phyloP scores from a whole-genome alignment of 2,329 filamentous ascomycete genomes.

The Aspergillus ibericus region DNA sequence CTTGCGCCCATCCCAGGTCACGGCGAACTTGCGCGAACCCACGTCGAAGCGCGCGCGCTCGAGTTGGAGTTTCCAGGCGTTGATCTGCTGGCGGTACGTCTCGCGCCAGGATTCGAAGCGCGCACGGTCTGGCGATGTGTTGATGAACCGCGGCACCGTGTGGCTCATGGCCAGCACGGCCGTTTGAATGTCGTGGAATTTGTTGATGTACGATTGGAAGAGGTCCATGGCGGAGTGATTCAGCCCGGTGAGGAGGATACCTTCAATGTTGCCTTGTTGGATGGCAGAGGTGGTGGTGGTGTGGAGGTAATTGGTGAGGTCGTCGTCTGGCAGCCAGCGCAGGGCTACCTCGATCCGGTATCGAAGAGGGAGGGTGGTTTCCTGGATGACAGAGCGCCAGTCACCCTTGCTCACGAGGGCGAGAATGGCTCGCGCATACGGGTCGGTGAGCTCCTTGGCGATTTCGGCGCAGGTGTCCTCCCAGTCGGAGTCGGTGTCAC shows the following conservation, averaged over 20 bases:
- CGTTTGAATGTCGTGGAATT: constrained; percentile 62
- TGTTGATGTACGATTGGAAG: constrained; percentile 60
- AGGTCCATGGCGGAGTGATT: constrained; percentile 59
- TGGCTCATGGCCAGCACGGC: constrained; percentile 61
- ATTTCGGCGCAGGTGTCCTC: constrained; percentile 63
- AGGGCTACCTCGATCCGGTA: constrained; percentile 64
- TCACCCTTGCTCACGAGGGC: constrained; percentile 60
- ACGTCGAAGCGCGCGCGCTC: constrained; percentile 61
- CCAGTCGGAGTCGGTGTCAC: constrained; percentile 57
- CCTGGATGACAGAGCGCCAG: constrained; percentile 60
- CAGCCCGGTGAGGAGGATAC: constrained; percentile 62
- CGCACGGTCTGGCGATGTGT: constrained; percentile 51
- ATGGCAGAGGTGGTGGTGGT: constrained; percentile 54
- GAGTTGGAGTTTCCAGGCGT: constrained; percentile 61
- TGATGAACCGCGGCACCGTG: constrained; percentile 59
- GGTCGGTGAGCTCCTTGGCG: constrained; percentile 61
- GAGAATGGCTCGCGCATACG: constrained; percentile 62
- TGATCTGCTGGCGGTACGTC: constrained; percentile 61
- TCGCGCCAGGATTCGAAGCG: constrained; percentile 62
- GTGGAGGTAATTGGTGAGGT: constrained; percentile 54
- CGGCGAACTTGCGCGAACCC: constrained; percentile 55
- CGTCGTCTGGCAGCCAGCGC: constrained; percentile 49
- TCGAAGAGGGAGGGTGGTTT: constrained; percentile 58
- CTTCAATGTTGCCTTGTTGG: constrained; percentile 59
- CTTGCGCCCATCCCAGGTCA: constrained; percentile 50